Conservation (phyloP, 1,284 basidiomycete species). For the Cryptococcus jaspeensis region DNA sequence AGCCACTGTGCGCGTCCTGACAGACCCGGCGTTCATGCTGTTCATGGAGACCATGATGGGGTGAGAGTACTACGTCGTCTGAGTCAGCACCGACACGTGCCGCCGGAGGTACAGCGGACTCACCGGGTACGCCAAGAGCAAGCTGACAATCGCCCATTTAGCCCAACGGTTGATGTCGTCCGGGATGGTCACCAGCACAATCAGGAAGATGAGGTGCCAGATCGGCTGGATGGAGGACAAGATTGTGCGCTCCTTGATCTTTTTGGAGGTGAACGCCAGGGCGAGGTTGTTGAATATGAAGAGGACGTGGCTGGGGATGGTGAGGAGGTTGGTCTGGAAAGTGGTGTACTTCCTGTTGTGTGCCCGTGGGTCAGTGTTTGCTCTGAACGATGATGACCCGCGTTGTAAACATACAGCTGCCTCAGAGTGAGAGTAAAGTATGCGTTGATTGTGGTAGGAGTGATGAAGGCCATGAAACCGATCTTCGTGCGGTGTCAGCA, state of each 20-base stretch:
- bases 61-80: conserved; percentile 18
- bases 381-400: conserved; percentile 44
- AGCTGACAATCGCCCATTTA: conserved; percentile 23
- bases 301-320: conserved; percentile 48
- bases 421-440: conserved; percentile 60
- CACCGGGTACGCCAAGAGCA: conserved; percentile 23
- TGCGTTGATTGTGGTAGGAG: conserved; percentile 32
- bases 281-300: conserved; percentile 53
- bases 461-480: conserved; percentile 30
- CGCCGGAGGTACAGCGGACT: not conserved
- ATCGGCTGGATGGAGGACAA: conserved; percentile 20
- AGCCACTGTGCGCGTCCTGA: conserved; percentile 23
- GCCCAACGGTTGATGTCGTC: conserved; percentile 24
- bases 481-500: conserved; percentile 48
- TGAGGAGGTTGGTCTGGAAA: conserved; percentile 62
- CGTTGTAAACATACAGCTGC: conserved; percentile 41
- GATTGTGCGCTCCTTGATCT: conserved; percentile 21
- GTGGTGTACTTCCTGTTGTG: conserved; percentile 62
- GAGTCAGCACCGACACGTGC: not conserved
- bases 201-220: conserved; percentile 37
- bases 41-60: conserved; percentile 35
- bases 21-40: conserved; percentile 24
- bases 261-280: conserved; percentile 9
- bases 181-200: conserved; percentile 26
- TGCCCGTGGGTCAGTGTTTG: conserved; percentile 64